Percentiles rank a stretch among this genome's conserved stretches.
Evolutionary conservation across 257 asterid genomes (phyloP).

Genomic region (Solanum appendiculatum): DNA sequence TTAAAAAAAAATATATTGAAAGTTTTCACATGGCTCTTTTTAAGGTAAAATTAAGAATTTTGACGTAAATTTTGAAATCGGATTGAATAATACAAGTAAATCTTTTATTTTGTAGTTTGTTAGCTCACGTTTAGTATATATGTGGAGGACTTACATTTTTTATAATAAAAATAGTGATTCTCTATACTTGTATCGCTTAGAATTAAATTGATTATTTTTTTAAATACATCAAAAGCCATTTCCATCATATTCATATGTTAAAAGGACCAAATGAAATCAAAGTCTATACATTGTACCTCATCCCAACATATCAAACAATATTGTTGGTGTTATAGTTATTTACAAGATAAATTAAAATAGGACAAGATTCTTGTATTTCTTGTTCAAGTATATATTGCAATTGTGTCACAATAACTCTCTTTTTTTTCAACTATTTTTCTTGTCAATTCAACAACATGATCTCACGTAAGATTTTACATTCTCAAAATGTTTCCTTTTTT

Average conservation of each 20-base stretch:
- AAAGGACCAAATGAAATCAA: background rate
- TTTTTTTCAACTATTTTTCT: background rate
- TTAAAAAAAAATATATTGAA: too few species aligned
- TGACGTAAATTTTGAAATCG: background rate
- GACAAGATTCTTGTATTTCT: background rate
- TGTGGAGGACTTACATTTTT: background rate
- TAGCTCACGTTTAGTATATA: background rate
- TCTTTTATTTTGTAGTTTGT: background rate
- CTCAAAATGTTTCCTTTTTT: background rate
- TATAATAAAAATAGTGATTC: background rate
- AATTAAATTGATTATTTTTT: background rate
- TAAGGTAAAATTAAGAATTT: too few species aligned
- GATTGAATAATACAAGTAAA: background rate
- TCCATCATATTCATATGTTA: background rate
- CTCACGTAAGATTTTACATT: too few species aligned
- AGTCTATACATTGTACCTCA: background rate
- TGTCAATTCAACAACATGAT: too few species aligned
- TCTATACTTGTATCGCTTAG: background rate
- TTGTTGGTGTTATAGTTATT: background rate
- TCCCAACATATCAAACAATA: background rate
- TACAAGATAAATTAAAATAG: too few species aligned
- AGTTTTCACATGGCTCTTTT: too few species aligned
- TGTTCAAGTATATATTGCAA: background rate
- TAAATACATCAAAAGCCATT: background rate
- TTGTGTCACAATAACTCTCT: background rate